A percentile compares a stretch with the other conserved stretches of the same genome.
phyloP scores from a whole-genome alignment of 2,329 filamentous ascomycete genomes.

The Diaporthe vexans region DNA sequence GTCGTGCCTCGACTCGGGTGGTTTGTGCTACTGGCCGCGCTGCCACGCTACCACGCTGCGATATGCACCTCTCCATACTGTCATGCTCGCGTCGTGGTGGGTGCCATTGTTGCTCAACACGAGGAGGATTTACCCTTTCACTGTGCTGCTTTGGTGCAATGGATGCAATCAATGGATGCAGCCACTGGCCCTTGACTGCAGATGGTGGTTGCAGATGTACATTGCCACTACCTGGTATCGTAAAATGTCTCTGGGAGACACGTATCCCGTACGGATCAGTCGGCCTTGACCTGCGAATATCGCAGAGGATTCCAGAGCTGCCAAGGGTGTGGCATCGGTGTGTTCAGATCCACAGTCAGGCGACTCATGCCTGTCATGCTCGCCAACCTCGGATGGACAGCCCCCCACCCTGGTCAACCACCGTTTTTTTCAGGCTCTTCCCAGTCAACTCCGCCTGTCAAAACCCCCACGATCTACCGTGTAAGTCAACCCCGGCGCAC shows the following conservation, averaged over 20 bases:
- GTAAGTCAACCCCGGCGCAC: slow-evolving; percentile 1
- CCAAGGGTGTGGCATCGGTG: neutral
- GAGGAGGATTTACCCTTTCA: slow-evolving; percentile 17
- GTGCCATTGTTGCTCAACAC: slow-evolving; percentile 34
- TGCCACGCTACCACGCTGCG: neutral
- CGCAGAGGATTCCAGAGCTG: slow-evolving; percentile 2
- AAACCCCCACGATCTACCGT: slow-evolving; percentile 17
- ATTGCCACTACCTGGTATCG: slow-evolving; percentile 8
- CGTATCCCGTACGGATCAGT: neutral
- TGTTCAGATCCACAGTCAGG: slow-evolving; percentile 21
- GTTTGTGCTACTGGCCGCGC: slow-evolving; percentile 13
- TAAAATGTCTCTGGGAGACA: no score
- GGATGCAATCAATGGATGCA: slow-evolving; percentile 13
- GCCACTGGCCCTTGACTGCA: neutral
- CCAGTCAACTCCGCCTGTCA: slow-evolving; percentile 25
- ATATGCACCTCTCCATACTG: neutral
- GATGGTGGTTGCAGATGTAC: slow-evolving; percentile 3
- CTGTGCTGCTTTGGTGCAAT: neutral
- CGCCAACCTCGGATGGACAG: neutral
- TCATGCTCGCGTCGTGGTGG: slow-evolving; percentile 26
- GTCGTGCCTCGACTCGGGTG: slow-evolving; percentile 23
- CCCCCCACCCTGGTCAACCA: slow-evolving; percentile 24
- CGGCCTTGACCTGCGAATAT: neutral
- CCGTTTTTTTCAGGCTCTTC: slow-evolving; percentile 13
- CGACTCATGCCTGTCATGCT: neutral